Conservation (phyloP, 768 basidiomycete species). For the Daedaleopsis sinensis region DNA sequence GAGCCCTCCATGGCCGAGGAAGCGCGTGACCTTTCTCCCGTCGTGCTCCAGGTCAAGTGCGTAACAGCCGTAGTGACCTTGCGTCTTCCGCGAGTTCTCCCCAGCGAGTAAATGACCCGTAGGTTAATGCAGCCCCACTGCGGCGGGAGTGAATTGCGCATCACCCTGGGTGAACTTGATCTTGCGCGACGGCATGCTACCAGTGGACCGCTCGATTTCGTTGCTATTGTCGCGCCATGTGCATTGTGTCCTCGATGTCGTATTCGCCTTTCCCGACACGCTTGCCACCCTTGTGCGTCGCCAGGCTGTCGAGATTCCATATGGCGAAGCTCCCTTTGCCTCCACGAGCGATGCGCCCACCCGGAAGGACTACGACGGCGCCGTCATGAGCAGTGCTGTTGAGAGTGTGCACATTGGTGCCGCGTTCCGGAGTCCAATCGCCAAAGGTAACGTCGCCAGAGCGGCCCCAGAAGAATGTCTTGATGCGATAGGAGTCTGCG, state of each 20-base stretch:
- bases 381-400: slow-evolving; percentile 32
- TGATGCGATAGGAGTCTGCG: slow-evolving; percentile 39
- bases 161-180: too few relatives aligned
- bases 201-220: too few relatives aligned
- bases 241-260: too few relatives aligned
- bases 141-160: too few relatives aligned
- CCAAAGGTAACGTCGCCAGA: not conserved
- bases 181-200: too few relatives aligned
- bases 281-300: slow-evolving; percentile 31
- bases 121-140: too few relatives aligned
- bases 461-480: slow-evolving; percentile 38
- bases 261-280: too few relatives aligned
- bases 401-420: slow-evolving; percentile 38
- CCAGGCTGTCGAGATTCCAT: slow-evolving; percentile 40
- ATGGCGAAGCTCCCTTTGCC: slow-evolving; percentile 36
- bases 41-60: slow-evolving; percentile 38
- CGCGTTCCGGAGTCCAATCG: too few relatives aligned
- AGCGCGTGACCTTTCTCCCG: slow-evolving; percentile 35
- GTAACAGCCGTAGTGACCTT: slow-evolving; percentile 16
- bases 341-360: slow-evolving; percentile 35
- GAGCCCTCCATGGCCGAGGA: slow-evolving; percentile 42
- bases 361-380: slow-evolving; percentile 34
- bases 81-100: slow-evolving; percentile 10
- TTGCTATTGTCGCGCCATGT: too few relatives aligned
- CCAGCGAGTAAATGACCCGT: slow-evolving; percentile 26